Base-by-base conservation (phyloP, 768 basidiomycete genomes). In the Hysterangium stoloniferum region DNA sequence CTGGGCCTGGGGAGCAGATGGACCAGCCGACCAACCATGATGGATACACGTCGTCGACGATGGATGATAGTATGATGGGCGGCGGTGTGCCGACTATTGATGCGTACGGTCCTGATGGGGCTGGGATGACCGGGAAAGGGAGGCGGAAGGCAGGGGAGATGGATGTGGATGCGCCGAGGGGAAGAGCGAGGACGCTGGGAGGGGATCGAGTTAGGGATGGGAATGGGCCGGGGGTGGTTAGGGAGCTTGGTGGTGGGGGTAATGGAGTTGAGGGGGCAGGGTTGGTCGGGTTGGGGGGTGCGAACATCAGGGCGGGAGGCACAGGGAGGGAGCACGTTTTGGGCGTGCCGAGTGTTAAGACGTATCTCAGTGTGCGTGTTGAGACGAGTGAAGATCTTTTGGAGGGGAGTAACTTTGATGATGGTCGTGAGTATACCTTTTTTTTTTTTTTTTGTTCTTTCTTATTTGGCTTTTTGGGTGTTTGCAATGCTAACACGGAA, bases 361-460 rank as follows among this genome's bases (percentile, higher is more conserved):
- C 80, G 0, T 75, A 74, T 48, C 53, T 89, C 32, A 76, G 69
- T 41, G 70, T 71, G 2, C 74, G 72, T 19, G 71, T 85, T n/a
- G 82, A 87, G 8, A 82, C 79, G 4, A 74, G 71, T 25, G 80
- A 81, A 4, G 79, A 86, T 48, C 59, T 81, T 6, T 66, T 96
- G 33, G 92, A 97, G 63, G 88, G 71, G 2, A 71, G 78, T 44
- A 97, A 99, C 70, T 73, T 80, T 6, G 85, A 84, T 53, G 74
- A 76, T 35, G 75, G 71, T 44, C 76, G 83, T 80, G 58, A 45
- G 73, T 71, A 1, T 20, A 17, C 17, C 15, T 17, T 6, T 6
- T 2, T 43, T n/a, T 6, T 27, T 55, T 45, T 20, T 15, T 38
- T 24, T n/a, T n/a, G n/a, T n/a, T n/a, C n/a, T n/a, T n/a, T n/a